Evolutionary conservation across 768 basidiomycete species (phyloP).

Genomic region (Trametes maxima): DNA sequence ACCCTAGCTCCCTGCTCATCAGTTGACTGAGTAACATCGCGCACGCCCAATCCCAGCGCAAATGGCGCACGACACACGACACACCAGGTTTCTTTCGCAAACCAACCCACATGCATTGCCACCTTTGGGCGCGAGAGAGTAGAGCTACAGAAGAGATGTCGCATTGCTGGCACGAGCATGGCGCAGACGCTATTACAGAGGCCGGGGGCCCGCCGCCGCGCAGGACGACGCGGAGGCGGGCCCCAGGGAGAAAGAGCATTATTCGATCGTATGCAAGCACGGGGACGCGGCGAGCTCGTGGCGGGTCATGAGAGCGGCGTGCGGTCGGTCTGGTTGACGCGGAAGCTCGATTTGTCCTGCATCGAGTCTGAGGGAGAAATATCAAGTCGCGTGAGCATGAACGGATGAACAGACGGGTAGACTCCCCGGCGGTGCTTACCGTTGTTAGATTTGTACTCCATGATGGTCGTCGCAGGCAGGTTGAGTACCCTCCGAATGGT

Average conservation of each 20-base stretch:
- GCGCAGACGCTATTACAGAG: conserved; percentile 7
- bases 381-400: neutral
- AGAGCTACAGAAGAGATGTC: conserved; percentile 24
- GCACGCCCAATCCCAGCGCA: too few relatives aligned
- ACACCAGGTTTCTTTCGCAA: neutral
- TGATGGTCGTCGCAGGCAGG: conserved; percentile 74
- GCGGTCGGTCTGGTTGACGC: conserved; percentile 38
- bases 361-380: conserved; percentile 63
- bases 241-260: neutral
- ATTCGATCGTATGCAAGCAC: conserved; percentile 15
- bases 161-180: neutral
- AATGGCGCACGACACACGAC: conserved; percentile 2
- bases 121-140: neutral
- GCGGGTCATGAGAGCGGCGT: conserved; percentile 35
- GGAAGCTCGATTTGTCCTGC: conserved; percentile 87
- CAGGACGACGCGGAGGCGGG: neutral
- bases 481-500: conserved; percentile 75
- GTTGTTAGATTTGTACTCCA: conserved; percentile 96
- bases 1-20: too few relatives aligned
- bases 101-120: conserved; percentile 16
- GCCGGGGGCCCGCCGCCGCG: neutral
- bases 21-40: neutral
- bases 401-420: neutral
- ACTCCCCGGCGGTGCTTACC: conserved; percentile 44
- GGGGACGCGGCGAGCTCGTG: neutral